Conservation (phyloP, 352 stramenopile species). For the Phytopythium helicoides region DNA sequence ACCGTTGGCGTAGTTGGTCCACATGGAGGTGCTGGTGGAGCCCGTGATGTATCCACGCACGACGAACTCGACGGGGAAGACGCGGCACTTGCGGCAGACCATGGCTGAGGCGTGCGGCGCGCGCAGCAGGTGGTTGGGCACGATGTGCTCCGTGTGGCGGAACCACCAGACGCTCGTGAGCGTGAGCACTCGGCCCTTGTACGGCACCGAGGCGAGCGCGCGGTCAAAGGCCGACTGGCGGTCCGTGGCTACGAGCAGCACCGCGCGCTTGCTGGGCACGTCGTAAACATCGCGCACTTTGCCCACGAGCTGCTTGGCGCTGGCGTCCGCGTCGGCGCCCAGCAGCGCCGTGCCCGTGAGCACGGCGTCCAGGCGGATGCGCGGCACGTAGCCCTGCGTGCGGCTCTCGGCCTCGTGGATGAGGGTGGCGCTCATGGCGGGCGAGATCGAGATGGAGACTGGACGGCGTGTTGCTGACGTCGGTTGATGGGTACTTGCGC, state of each 20-base stretch:
- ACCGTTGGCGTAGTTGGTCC: conserved; percentile 98
- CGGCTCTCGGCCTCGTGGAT: conserved; percentile 53
- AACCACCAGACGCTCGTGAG: conserved; percentile 97
- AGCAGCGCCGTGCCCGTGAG: conserved; percentile 64
- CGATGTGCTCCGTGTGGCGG: conserved; percentile 93
- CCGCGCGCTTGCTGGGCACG: conserved; percentile 49
- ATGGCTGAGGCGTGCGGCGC: conserved; percentile 95
- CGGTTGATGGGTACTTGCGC: background rate
- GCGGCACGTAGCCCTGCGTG: conserved; percentile 65
- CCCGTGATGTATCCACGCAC: conserved; percentile 97
- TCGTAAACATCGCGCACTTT: conserved; percentile 94
- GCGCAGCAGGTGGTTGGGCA: conserved; percentile 96
- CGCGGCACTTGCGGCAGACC: conserved; percentile 94
- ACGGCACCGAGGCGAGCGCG: conserved; percentile 94
- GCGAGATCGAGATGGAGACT: background rate
- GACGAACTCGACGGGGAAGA: conserved; percentile 99
- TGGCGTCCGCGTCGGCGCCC: conserved; percentile 21
- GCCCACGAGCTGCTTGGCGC: conserved; percentile 64
- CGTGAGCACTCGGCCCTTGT: conserved; percentile 97
- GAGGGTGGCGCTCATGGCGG: conserved; percentile 33
- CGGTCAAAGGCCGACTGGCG: conserved; percentile 98
- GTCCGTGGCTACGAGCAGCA: conserved; percentile 98
- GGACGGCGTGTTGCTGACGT: background rate
- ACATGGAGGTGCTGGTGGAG: conserved; percentile 98
- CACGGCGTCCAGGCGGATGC: conserved; percentile 41